Evolutionary conservation across 1,284 basidiomycete species (phyloP), one percentile per base, ranked within the genome.

Genomic region (Ustilago loliicola): DNA sequence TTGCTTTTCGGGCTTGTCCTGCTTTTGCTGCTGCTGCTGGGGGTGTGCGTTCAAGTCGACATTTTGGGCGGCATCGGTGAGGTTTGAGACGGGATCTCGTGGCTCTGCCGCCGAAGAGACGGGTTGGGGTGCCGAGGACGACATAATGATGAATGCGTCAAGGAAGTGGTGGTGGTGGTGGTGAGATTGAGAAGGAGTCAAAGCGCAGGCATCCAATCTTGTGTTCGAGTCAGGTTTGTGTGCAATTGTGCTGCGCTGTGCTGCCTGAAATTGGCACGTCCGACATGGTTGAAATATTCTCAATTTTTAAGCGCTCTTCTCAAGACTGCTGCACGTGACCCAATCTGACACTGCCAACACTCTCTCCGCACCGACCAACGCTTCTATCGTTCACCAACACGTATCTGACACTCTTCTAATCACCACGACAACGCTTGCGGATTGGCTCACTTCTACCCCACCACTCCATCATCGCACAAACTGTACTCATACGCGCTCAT

Each of bases 71-170:
- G 67, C 80, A 19, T 83, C 78, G 50, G 79, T 67, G 60, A 83
- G 61, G 51, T 75, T 65, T 25, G 54, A 40, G 21, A 80, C 66
- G 13, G 79, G 79, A 53, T 82, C 78, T 30, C 61, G 61, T 48
- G 74, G 70, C 65, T 71, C 63, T 19, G 79, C 75, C 51, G 77
- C 63, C 53, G 81, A 80, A 9, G 75, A 77, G 32, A 80, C 77
- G 21, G 80, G 75, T 17, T 83, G 72, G 8, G 79, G 72, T 56
- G 72, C 72, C 52, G 72, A 68, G 54, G 74, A 76, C 54, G 72
- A 70, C 66, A 75, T 75, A 60, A 50, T 61, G 36, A 32, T 29
- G 55, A 25, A 25, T 47, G 6, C 19, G 25, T 65, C 13, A 50
- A 9, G 38, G 53, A 13, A n/a, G 36, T 29, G n/a, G 42, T 50